phyloP scores from a whole-genome alignment of 78 protist genomes.

The Dictyostelium capitatum region DNA sequence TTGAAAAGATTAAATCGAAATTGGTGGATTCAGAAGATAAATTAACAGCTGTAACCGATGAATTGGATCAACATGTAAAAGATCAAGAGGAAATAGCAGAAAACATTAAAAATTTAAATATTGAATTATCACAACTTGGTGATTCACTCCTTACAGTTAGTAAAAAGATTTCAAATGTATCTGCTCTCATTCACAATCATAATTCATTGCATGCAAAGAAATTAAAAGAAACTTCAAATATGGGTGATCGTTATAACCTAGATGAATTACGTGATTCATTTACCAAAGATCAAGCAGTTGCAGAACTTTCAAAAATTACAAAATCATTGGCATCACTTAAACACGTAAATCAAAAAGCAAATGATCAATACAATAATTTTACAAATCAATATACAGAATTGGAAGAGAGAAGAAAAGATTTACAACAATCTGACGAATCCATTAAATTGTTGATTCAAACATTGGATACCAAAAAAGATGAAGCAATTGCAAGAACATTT shows the following conservation, averaged over 20 bases:
- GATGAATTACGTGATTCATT: background rate
- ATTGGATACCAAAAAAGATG: conserved; percentile 96
- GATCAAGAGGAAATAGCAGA: background rate
- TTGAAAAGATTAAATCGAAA: no score
- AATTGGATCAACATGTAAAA: background rate
- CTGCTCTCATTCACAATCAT: background rate
- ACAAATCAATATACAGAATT: conserved; percentile 82
- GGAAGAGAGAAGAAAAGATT: conserved; percentile 67
- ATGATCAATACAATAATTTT: conserved; percentile 94
- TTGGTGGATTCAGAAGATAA: background rate
- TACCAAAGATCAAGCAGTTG: conserved; percentile 16
- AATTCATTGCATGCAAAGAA: background rate
- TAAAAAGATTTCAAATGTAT: background rate
- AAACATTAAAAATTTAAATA: background rate
- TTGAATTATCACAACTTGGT: background rate
- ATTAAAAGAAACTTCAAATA: background rate
- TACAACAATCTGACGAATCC: conserved; percentile 69
- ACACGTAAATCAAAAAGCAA: conserved; percentile 98
- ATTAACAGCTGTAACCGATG: background rate
- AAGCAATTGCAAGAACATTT: conserved; percentile 96
- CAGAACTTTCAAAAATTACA: conserved; percentile 13
- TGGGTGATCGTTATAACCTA: conserved; percentile 30
- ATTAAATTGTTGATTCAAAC: conserved; percentile 88
- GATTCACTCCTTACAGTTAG: background rate
- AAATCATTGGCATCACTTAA: conserved; percentile 81